A percentile compares a stretch with the other conserved stretches of the same genome.
Evolutionary conservation across 2,329 filamentous ascomycete genomes (phyloP).

Genomic region (Cladophialophora immunda): DNA sequence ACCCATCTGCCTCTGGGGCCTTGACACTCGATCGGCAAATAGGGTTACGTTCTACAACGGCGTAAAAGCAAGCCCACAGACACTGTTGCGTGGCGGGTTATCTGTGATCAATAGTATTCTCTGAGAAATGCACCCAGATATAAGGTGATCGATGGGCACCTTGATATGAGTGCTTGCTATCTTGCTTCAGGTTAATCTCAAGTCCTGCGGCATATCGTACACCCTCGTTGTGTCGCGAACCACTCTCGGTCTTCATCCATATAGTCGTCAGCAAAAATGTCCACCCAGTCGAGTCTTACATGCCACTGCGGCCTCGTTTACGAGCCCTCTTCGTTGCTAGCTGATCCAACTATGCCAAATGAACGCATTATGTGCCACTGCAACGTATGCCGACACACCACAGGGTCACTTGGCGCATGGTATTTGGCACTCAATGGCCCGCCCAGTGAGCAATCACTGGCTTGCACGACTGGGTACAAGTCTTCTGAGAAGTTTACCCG

Average conservation of each 20-base stretch:
- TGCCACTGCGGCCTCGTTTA: conserved; percentile 33
- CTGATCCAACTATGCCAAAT: conserved; percentile 19
- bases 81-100: not conserved
- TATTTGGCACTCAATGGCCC: conserved; percentile 22
- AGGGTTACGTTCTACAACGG: not conserved
- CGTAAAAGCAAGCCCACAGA: not conserved
- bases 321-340: conserved; percentile 29
- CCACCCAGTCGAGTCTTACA: conserved; percentile 15
- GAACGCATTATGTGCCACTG: conserved; percentile 56
- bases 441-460: conserved; percentile 43
- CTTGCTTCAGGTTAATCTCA: not conserved
- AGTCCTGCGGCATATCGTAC: not conserved
- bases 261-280: conserved; percentile 12
- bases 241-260: not conserved
- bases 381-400: conserved; percentile 57
- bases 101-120: not conserved
- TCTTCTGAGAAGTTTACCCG: conserved; percentile 46
- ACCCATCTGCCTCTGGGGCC: not conserved
- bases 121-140: not conserved
- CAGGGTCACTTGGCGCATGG: conserved; percentile 53
- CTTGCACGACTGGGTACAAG: conserved; percentile 47
- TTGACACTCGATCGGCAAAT: not conserved
- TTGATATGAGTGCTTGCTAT: not conserved
- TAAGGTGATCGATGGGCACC: too few relatives aligned
- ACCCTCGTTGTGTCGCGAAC: too few relatives aligned